These are phyloP conservation scores for Penicillium longicatenatum DNA, from an alignment of 495 filamentous ascomycete species.

Conservation along the genomic window DNA sequence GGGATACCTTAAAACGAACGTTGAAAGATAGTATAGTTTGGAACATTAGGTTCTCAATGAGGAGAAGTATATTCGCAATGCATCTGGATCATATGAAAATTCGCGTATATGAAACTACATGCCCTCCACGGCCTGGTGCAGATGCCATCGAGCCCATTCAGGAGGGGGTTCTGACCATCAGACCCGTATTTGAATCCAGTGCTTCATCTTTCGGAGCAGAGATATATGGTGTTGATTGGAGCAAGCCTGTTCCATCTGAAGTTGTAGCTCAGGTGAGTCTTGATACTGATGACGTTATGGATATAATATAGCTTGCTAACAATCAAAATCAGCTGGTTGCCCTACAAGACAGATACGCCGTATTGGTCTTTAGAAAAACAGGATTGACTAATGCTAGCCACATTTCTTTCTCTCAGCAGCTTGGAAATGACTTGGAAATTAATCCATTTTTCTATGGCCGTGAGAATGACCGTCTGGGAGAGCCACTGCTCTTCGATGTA, in stretches of 20 bases:
- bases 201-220: conserved; percentile 20
- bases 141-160: conserved; percentile 3
- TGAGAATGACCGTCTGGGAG: conserved; percentile 22
- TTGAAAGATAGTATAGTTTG: background rate
- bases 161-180: conserved; percentile 14
- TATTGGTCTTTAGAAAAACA: conserved; percentile 24
- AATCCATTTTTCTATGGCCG: conserved; percentile 28
- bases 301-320: background rate
- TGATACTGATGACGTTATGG: background rate
- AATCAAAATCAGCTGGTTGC: conserved; percentile 14
- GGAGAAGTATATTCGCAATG: background rate
- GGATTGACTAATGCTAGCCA: conserved; percentile 21
- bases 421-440: conserved; percentile 23
- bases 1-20: background rate
- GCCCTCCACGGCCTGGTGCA: conserved; percentile 8
- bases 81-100: conserved; percentile 17
- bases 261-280: conserved; percentile 18
- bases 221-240: conserved; percentile 19
- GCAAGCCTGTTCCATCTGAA: conserved; percentile 11
- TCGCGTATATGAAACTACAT: conserved; percentile 16
- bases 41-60: background rate
- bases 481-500: conserved; percentile 25
- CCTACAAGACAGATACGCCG: conserved; percentile 21
- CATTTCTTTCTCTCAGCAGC: conserved; percentile 25
- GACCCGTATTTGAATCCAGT: conserved; percentile 12